Conservation (phyloP, 768 basidiomycete genomes). For the Lactarius psammicola region DNA sequence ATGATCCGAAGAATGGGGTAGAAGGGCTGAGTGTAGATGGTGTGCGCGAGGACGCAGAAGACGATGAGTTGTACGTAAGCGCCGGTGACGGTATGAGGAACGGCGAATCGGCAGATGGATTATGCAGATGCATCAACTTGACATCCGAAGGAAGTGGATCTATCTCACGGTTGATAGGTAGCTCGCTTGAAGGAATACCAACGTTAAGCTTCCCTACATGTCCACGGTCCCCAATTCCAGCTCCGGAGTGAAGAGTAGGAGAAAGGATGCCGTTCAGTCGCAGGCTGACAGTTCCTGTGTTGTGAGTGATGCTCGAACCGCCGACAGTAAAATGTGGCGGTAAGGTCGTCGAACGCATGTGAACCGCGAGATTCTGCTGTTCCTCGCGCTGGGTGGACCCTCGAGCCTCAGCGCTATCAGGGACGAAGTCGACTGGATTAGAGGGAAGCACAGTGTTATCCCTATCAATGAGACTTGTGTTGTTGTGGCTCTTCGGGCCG, state of each 20-base stretch:
- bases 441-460: constrained; percentile 15
- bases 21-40: constrained; percentile 68
- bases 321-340: constrained; percentile 28
- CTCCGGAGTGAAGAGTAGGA: constrained; percentile 24
- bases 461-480: constrained; percentile 10
- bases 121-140: constrained; percentile 20
- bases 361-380: constrained; percentile 24
- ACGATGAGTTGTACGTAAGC: constrained; percentile 48
- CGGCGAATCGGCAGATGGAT: constrained; percentile 40
- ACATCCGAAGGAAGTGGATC: constrained; percentile 15
- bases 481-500: constrained; percentile 15
- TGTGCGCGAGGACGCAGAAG: constrained; percentile 48
- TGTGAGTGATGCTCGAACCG: constrained; percentile 9
- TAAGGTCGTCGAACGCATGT: constrained; percentile 29
- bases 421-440: constrained; percentile 18
- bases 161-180: constrained; percentile 15
- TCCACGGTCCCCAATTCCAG: constrained; percentile 10
- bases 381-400: constrained; percentile 19
- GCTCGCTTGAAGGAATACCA: constrained; percentile 4
- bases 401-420: constrained; percentile 17
- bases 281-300: constrained; percentile 11
- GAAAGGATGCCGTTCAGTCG: constrained; percentile 28
- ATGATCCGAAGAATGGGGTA: constrained; percentile 68
- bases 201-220: constrained; percentile 19
- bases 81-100: constrained; percentile 59